These are phyloP conservation scores for Viridothelium virens DNA, from an alignment of 495 filamentous ascomycete genomes.

Conservation along the genomic window DNA sequence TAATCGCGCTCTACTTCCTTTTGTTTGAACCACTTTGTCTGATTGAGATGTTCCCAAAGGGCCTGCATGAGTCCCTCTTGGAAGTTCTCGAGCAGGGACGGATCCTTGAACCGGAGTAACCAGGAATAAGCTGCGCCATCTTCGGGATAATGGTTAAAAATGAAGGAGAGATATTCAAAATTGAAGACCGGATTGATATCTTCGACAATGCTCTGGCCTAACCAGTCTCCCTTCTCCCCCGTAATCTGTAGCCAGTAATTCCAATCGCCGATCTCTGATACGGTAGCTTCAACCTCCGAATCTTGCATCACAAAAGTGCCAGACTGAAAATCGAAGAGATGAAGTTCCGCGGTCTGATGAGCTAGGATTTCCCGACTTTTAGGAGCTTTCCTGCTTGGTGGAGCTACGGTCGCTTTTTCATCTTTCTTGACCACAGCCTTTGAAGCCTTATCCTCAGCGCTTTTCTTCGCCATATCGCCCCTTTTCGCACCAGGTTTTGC, in stretches of 20 bases:
- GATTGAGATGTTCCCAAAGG: constrained; percentile 93
- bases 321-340: constrained; percentile 83
- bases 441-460: constrained; percentile 21
- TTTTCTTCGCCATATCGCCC: constrained; percentile 21
- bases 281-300: constrained; percentile 59
- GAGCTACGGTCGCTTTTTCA: constrained; percentile 38
- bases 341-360: constrained; percentile 72
- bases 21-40: constrained; percentile 86
- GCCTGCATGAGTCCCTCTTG: constrained; percentile 92
- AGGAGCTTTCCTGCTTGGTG: constrained; percentile 56
- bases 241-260: constrained; percentile 91
- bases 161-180: constrained; percentile 95
- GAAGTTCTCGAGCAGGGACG: constrained; percentile 70
- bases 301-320: constrained; percentile 82
- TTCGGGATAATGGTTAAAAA: constrained; percentile 90
- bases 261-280: constrained; percentile 84
- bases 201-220: constrained; percentile 73
- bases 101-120: constrained; percentile 86
- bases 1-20: constrained; percentile 92
- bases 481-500: constrained; percentile 20
- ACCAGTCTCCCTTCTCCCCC: constrained; percentile 71
- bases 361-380: constrained; percentile 63
- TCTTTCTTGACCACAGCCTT: constrained; percentile 21
- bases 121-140: constrained; percentile 92
- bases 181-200: constrained; percentile 99